Evolutionary conservation across 1,139 yeast species (phyloP).

Genomic region (Suhomyces taliae): DNA sequence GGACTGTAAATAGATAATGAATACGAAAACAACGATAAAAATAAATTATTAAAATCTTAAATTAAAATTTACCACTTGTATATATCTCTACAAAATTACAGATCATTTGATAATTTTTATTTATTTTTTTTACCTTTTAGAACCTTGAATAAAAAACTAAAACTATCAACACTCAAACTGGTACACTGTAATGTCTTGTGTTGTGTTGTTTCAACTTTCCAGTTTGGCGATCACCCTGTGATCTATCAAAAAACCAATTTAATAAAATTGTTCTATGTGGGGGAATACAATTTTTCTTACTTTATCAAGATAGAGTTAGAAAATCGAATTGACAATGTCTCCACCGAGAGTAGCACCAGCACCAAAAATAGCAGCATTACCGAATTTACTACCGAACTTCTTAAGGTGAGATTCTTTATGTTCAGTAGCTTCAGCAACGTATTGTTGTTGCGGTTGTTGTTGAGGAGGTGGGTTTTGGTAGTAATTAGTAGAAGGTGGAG

Average conservation of each 20-base stretch:
- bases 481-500: constrained; percentile 48
- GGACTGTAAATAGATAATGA: constrained; percentile 4
- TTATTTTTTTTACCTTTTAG: no score
- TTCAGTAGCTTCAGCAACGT: constrained; percentile 10
- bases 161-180: background rate
- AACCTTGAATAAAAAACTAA: no score
- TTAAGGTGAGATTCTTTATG: constrained; percentile 41
- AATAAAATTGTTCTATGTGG: background rate
- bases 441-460: constrained; percentile 14
- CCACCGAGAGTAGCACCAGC: constrained; percentile 97
- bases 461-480: constrained; percentile 39
- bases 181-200: no score
- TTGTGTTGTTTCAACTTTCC: no score
- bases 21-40: background rate
- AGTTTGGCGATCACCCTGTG: background rate
- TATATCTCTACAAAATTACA: no score
- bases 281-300: constrained; percentile 24
- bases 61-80: no score
- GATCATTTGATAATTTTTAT: no score
- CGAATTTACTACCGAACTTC: constrained; percentile 79
- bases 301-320: constrained; percentile 20
- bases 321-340: constrained; percentile 81
- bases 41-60: background rate
- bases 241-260: background rate
- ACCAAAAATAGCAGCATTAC: constrained; percentile 92